phyloP scores from a whole-genome alignment of 148 eudicot genomes.

The Spergularia marina region DNA sequence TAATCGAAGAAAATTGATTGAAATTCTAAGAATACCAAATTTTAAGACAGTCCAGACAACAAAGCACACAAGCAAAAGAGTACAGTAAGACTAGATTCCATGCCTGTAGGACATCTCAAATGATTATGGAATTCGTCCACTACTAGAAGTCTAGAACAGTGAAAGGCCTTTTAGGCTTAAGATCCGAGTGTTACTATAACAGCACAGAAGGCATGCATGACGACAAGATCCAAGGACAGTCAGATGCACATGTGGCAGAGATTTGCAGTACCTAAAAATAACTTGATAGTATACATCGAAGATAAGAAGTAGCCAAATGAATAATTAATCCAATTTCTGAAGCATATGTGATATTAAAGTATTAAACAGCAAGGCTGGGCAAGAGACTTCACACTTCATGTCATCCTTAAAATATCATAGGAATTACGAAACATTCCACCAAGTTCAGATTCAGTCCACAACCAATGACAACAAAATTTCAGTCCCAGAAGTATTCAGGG shows the following conservation, averaged over 20 bases:
- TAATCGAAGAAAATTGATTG: not conserved
- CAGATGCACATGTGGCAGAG: not conserved
- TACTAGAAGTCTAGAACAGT: too few relatives aligned
- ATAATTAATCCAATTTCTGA: too few relatives aligned
- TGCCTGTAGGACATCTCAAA: too few relatives aligned
- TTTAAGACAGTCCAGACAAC: not conserved
- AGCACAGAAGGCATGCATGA: not conserved
- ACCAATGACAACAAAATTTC: not conserved
- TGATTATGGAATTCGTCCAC: too few relatives aligned
- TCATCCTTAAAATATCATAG: too few relatives aligned
- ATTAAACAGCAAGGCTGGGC: not conserved
- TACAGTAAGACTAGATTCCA: not conserved
- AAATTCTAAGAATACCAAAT: not conserved
- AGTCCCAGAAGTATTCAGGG: too few relatives aligned
- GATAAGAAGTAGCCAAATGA: too few relatives aligned
- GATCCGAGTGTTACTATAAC: too few relatives aligned
- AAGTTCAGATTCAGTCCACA: slow-evolving; percentile 1
- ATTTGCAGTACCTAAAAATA: not conserved
- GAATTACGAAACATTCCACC: not conserved
- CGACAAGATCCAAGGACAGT: not conserved
- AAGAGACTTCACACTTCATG: not conserved
- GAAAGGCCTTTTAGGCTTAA: too few relatives aligned
- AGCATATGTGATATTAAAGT: not conserved
- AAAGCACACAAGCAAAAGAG: not conserved
- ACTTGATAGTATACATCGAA: too few relatives aligned